Base-by-base conservation (phyloP, 257 asterid genomes). In the Solanum etuberosum region DNA sequence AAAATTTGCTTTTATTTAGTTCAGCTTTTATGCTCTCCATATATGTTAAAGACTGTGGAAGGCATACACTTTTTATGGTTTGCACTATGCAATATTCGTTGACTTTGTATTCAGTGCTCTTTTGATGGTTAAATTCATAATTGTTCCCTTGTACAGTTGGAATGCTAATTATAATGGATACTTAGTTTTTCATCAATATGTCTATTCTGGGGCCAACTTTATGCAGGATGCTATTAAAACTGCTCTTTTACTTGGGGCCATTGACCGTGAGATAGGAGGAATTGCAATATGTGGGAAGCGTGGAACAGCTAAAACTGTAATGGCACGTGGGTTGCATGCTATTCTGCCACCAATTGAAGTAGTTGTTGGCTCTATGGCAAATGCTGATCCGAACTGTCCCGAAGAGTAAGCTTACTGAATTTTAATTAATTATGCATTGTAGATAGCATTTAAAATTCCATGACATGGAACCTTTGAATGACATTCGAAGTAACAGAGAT, bases 321-420 rank as follows among this genome's bases (percentile, higher is more conserved):
- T 97, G 99, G 98, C 99, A 20, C 98, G 99, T 88, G 99, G 99
- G 51, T 91, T 97, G 93, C 98, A 96, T 89, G 98, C 98, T 54
- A 94, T 97, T 90, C 94, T 97, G 88, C 99, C 99, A 70, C 99
- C 99, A 86, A 96, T 97, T 90, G 99, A 97, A 93, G 96, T 93
- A 34, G 98, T 94, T 83, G 90, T 76, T 48, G 98, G 96, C 83
- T 97, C 99, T 78, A 86, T 92, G 88, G 90, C 99, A 42, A 97
- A 97, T 90, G 95, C 99, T 86, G 96, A 95, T 86, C 98, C 96
- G 40, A 71, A 93, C 86, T 90, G 91, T 83, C 96, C 94, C 10
- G 99, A 97, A 86, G 98, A 93, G 99, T 97, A 93, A 87, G 96
- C 85, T 90, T 89, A 67, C 90, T 90, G 86, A 84, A 85, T 86